Base-by-base conservation (phyloP, 495 filamentous ascomycete species). In the Cercophora samala region DNA sequence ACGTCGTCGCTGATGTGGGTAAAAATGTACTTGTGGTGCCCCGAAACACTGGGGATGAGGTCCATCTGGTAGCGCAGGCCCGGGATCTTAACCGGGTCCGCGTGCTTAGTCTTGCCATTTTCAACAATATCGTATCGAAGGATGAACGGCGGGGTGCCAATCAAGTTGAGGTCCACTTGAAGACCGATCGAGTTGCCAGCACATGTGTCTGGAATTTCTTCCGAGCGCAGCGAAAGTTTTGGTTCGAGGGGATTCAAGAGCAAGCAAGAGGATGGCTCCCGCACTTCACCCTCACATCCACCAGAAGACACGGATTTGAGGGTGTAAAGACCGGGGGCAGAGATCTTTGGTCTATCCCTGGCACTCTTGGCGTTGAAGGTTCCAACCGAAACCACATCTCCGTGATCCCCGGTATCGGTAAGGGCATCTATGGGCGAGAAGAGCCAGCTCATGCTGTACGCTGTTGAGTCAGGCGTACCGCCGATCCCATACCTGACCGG, bases 131-230 rank as follows among this genome's bases (percentile, higher is more conserved):
- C 86, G 72, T 97, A 98, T 3, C 79, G 78, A 24, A 99, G 80
- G 8, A 81, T 78, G 79, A 98, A 99, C 5, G 93, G 93, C 62
- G 95, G 95, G 0, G 93, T 96, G 37, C 95, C 95, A 23, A 91
- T 88, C 54, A 99, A 78, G 68, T 97, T 91, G 55, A 98, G 78
- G 70, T 93, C 91, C 23, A 99, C 91, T 13, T 88, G 84, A 51
- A 98, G 82, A 23, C 95, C 95, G 68, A 99, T 90, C 0, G 94
- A 91, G 71, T 91, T 96, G 60, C 93, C 91, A 52, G 93, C 94
- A 77, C 95, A 99, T 70, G 94, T 96, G 74, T 98, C 95, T 52
- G 89, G 89, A 37, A 98, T 91, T 70, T 92, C 89, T 70, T 96
- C 90, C 1, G 87, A 78, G 54, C 81, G 84, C 51, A 98, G 80